phyloP scores from a whole-genome alignment of 2,329 filamentous ascomycete species.

The Alternaria sp. region DNA sequence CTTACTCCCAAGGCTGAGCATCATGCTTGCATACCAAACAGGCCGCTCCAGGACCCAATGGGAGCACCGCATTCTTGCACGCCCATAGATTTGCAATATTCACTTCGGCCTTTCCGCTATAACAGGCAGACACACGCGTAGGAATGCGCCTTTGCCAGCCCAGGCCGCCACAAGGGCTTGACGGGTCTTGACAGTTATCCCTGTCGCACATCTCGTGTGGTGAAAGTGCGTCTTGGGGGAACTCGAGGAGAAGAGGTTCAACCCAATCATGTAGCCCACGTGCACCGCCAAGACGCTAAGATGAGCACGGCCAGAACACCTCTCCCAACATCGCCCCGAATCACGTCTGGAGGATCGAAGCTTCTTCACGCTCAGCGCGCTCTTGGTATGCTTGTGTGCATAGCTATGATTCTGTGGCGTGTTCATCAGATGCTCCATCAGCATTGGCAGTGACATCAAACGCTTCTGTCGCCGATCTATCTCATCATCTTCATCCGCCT shows the following conservation, averaged over 20 bases:
- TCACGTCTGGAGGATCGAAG: conserved; percentile 3
- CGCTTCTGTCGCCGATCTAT: neutral
- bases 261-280: conserved; percentile 10
- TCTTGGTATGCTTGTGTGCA: conserved; percentile 2
- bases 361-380: conserved; percentile 4
- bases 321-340: conserved; percentile 2
- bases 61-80: conserved; percentile 1
- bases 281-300: conserved; percentile 6
- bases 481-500: neutral
- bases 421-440: neutral
- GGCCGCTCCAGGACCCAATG: conserved; percentile 5
- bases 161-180: conserved; percentile 20
- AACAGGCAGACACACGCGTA: conserved; percentile 1
- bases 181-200: conserved; percentile 1
- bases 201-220: conserved; percentile 8
- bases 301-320: conserved; percentile 1
- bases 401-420: conserved; percentile 8
- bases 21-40: conserved; percentile 2
- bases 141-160: conserved; percentile 9
- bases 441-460: neutral
- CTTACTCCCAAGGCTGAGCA: neutral
- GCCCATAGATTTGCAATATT: neutral
- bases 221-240: neutral
- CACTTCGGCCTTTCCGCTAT: conserved; percentile 5
- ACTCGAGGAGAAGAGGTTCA: neutral